Conservation (phyloP, 805 yeast genomes). For the Metschnikowia dekortorum region DNA sequence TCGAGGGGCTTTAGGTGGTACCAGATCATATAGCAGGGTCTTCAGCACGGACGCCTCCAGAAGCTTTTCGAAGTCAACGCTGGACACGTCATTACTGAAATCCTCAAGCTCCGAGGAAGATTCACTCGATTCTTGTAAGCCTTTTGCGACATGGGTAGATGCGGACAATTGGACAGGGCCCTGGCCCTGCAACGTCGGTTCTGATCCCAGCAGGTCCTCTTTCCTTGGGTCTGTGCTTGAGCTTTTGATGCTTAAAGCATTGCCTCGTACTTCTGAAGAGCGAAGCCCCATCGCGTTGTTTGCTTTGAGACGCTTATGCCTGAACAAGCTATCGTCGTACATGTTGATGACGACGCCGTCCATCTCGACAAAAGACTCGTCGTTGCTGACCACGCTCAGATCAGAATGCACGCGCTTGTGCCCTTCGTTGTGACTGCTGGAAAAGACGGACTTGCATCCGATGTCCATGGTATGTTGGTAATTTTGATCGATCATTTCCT, state of each 20-base stretch:
- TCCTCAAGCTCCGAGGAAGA: conserved; percentile 22
- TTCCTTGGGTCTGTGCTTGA: neutral
- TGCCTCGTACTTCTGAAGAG: neutral
- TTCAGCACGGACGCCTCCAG: neutral
- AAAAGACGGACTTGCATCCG: conserved; percentile 13
- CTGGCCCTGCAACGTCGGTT: neutral
- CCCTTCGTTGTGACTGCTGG: conserved; percentile 18
- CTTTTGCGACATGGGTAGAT: neutral
- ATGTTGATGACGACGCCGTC: conserved; percentile 13
- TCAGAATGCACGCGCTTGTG: conserved; percentile 5
- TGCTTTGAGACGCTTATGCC: conserved; percentile 14
- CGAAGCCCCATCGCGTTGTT: too few relatives aligned
- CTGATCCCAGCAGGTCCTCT: too few relatives aligned
- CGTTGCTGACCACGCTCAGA: conserved; percentile 4
- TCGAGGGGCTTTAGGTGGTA: neutral
- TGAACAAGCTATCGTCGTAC: conserved; percentile 27
- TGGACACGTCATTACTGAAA: conserved; percentile 14
- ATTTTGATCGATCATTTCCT: conserved; percentile 13
- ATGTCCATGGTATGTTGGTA: conserved; percentile 10
- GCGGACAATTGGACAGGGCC: neutral
- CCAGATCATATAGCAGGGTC: neutral
- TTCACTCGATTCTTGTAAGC: conserved; percentile 5
- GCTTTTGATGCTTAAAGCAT: neutral
- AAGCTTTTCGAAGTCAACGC: conserved; percentile 7
- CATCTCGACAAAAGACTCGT: conserved; percentile 14